These are phyloP conservation scores for Aspergillus persii DNA, from an alignment of 2,329 filamentous ascomycete species.

Conservation along the genomic window DNA sequence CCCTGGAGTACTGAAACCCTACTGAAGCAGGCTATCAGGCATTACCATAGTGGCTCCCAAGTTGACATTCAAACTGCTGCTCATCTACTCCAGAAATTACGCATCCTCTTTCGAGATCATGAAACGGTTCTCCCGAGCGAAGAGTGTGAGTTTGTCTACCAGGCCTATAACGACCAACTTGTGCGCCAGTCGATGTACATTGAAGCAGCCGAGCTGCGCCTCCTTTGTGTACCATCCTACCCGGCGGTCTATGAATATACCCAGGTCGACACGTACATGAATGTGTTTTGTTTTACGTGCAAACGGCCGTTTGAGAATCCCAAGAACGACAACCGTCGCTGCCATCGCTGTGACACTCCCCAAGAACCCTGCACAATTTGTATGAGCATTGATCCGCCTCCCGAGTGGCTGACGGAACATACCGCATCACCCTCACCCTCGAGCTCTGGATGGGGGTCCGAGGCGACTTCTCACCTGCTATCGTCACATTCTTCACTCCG, in stretches of 20 bases:
- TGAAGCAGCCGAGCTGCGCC: constrained; percentile 56
- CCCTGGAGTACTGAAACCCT: constrained; percentile 42
- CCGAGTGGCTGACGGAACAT: constrained; percentile 37
- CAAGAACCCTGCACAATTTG: constrained; percentile 44
- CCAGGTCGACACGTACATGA: constrained; percentile 54
- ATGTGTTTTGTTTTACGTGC: constrained; percentile 57
- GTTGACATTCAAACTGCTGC: constrained; percentile 43
- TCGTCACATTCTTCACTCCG: constrained; percentile 43
- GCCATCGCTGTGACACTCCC: constrained; percentile 48
- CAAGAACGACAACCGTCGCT: constrained; percentile 47
- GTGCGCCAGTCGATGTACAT: constrained; percentile 43
- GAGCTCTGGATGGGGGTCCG: constrained; percentile 16
- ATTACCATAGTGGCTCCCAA: constrained; percentile 38
- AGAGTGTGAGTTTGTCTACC: constrained; percentile 56
- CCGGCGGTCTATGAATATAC: constrained; percentile 58
- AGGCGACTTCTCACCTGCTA: constrained; percentile 41
- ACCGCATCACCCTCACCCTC: constrained; percentile 10
- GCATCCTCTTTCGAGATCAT: constrained; percentile 37
- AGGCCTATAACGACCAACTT: constrained; percentile 58
- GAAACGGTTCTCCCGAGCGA: constrained; percentile 39
- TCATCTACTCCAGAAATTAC: constrained; percentile 42
- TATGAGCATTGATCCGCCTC: constrained; percentile 40
- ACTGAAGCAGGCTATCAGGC: constrained; percentile 38
- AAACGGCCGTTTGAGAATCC: constrained; percentile 55
- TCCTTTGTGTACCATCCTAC: constrained; percentile 54